Percentiles rank a stretch among this genome's conserved stretches.
These are phyloP conservation scores for Talaromyces wortmannii DNA, from an alignment of 495 filamentous ascomycete species.

Conservation along the genomic window DNA sequence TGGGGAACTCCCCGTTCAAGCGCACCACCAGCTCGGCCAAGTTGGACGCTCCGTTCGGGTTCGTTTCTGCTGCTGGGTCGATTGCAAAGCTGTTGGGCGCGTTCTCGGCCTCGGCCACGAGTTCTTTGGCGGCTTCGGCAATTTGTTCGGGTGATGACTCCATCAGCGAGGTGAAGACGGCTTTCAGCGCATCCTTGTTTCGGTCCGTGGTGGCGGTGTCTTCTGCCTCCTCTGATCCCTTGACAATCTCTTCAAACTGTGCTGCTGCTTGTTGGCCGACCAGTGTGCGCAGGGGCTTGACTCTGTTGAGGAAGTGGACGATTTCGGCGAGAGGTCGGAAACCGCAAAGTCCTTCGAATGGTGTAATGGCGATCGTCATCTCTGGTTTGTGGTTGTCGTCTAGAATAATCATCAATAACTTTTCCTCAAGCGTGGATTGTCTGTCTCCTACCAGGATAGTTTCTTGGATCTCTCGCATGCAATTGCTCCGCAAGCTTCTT, in stretches of 20 bases:
- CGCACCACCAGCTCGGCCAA: slow-evolving; percentile 71
- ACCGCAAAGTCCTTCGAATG: slow-evolving; percentile 92
- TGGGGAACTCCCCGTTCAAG: slow-evolving; percentile 69
- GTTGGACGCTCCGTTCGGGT: slow-evolving; percentile 37
- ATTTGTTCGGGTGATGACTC: slow-evolving; percentile 60
- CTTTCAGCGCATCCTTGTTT: slow-evolving; percentile 78
- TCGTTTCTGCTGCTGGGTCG: slow-evolving; percentile 23
- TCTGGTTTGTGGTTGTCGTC: slow-evolving; percentile 99
- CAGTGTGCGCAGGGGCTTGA: slow-evolving; percentile 67
- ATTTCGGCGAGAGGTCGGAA: slow-evolving; percentile 88
- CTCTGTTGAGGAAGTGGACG: slow-evolving; percentile 69
- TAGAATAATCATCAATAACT: slow-evolving; percentile 11
- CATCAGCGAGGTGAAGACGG: slow-evolving; percentile 73
- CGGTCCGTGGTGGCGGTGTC: slow-evolving; percentile 45
- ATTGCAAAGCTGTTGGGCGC: slow-evolving; percentile 33
- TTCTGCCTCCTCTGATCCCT: slow-evolving; percentile 56
- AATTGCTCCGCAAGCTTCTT: slow-evolving; percentile 92
- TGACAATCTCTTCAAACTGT: slow-evolving; percentile 61
- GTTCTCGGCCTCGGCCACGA: slow-evolving; percentile 63
- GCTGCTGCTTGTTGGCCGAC: slow-evolving; percentile 63
- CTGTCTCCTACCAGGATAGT: slow-evolving; percentile 66
- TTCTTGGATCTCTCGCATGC: slow-evolving; percentile 77
- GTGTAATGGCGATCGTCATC: slow-evolving; percentile 96
- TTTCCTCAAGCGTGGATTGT: neutral
- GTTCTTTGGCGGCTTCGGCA: slow-evolving; percentile 52